These are phyloP conservation scores for Populus ilicifolia DNA, from an alignment of 345 rosid genomes.

Conservation along the genomic window DNA sequence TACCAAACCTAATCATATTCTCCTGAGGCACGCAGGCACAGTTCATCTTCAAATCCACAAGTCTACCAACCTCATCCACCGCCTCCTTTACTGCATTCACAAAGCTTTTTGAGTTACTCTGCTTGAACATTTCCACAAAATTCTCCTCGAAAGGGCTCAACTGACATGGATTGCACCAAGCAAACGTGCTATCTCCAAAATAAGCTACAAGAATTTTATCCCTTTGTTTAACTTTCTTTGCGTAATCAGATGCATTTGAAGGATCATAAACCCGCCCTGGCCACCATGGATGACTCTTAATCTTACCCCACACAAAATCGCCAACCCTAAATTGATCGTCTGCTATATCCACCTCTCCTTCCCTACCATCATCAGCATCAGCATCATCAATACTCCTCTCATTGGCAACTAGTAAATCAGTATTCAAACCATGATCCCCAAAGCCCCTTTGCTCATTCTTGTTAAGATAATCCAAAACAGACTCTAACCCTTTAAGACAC, in stretches of 20 bases:
- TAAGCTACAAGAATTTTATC: conserved; percentile 73
- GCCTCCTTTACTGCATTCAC: conserved; percentile 51
- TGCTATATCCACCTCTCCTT: conserved; percentile 35
- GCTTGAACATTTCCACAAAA: conserved; percentile 53
- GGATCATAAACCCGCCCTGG: conserved; percentile 86
- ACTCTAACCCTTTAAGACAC: conserved; percentile 26
- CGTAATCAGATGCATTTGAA: conserved; percentile 66
- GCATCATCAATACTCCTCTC: conserved; percentile 11
- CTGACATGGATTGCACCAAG: conserved; percentile 82
- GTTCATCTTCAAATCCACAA: conserved; percentile 52
- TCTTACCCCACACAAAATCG: conserved; percentile 94
- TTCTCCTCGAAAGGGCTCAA: conserved; percentile 71
- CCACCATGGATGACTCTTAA: conserved; percentile 97
- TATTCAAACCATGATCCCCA: background rate
- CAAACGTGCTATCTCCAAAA: conserved; percentile 82
- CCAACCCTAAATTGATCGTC: conserved; percentile 52
- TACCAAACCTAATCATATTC: conserved; percentile 28
- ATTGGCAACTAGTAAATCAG: conserved; percentile 7
- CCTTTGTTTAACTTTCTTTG: conserved; percentile 46
- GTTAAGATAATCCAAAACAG: conserved; percentile 37
- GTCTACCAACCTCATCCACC: conserved; percentile 58
- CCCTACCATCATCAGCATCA: conserved; percentile 8
- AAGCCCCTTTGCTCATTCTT: conserved; percentile 20
- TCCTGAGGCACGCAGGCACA: conserved; percentile 51
- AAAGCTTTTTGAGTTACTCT: conserved; percentile 56